These are phyloP conservation scores for Gnetum montanum DNA, from an alignment of 75 land plant genomes.

Conservation along the genomic window DNA sequence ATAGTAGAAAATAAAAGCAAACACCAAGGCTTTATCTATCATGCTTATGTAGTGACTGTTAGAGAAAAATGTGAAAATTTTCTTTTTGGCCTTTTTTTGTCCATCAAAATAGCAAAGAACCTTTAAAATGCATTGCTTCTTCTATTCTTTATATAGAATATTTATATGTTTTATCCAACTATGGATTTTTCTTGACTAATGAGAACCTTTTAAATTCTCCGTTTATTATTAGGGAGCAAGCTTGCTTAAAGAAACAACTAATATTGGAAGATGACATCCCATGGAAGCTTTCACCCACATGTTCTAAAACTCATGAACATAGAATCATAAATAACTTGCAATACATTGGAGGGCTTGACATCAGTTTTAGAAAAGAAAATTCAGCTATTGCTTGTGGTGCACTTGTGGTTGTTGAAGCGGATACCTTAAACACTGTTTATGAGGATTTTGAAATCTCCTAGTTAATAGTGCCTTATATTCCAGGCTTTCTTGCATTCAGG, in stretches of 20 bases:
- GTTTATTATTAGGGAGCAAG: slow-evolving; percentile 72
- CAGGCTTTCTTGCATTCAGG: slow-evolving; percentile 90
- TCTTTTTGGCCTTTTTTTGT: too few relatives aligned
- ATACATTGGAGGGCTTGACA: slow-evolving; percentile 78
- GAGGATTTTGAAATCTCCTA: slow-evolving; percentile 48
- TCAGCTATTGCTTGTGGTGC: slow-evolving; percentile 62
- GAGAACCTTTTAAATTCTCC: too few relatives aligned
- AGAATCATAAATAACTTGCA: slow-evolving; percentile 13
- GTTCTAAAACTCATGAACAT: background rate
- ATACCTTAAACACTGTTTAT: slow-evolving; percentile 43
- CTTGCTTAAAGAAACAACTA: slow-evolving; percentile 38
- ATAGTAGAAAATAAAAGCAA: too few relatives aligned
- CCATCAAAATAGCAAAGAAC: too few relatives aligned
- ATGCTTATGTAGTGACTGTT: too few relatives aligned
- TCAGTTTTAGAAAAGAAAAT: slow-evolving; percentile 70
- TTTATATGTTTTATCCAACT: too few relatives aligned
- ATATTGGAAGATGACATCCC: slow-evolving; percentile 47
- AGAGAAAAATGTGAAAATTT: too few relatives aligned
- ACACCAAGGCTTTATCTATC: too few relatives aligned
- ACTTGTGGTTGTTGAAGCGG: slow-evolving; percentile 61
- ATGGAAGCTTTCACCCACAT: slow-evolving; percentile 24
- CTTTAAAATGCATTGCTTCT: too few relatives aligned
- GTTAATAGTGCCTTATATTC: slow-evolving; percentile 61
- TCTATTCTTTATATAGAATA: too few relatives aligned
- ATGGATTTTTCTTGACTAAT: too few relatives aligned